Evolutionary conservation across 164 flowering plant species (phyloP).

Genomic region (Berberis vulgaris): DNA sequence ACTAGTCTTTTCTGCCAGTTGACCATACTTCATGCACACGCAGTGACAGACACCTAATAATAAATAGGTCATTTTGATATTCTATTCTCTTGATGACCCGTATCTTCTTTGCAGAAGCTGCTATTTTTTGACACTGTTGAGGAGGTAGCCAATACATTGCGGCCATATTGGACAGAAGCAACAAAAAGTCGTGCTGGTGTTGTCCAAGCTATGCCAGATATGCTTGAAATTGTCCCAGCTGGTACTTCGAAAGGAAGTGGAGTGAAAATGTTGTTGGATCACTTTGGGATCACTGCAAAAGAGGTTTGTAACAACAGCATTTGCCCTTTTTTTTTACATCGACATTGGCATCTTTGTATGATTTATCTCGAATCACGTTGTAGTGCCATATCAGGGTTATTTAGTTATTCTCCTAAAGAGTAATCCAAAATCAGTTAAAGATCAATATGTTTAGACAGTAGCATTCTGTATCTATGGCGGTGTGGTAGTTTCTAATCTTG

Average conservation of each 20-base stretch:
- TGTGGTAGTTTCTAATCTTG: no score
- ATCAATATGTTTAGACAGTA: no score
- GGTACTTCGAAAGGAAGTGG: slow-evolving; percentile 89
- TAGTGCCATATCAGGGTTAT: not conserved
- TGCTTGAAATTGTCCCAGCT: slow-evolving; percentile 84
- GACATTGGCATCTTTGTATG: not conserved
- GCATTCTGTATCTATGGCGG: no score
- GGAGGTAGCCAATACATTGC: slow-evolving; percentile 41
- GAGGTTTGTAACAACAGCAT: slow-evolving; percentile 44
- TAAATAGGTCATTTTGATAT: not conserved
- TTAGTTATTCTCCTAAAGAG: not conserved
- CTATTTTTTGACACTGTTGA: slow-evolving; percentile 74
- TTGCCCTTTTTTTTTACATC: not conserved
- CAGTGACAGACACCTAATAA: not conserved
- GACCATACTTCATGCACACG: not conserved
- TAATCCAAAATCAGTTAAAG: not conserved
- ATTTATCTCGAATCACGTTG: not conserved
- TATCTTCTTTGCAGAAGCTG: slow-evolving; percentile 51
- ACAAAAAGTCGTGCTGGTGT: slow-evolving; percentile 61
- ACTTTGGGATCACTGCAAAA: slow-evolving; percentile 52
- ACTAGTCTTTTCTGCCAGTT: not conserved
- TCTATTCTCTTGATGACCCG: not conserved
- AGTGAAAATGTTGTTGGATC: slow-evolving; percentile 75
- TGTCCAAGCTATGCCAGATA: slow-evolving; percentile 74
- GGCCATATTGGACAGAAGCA: slow-evolving; percentile 91